Percentiles rank a stretch among this genome's conserved stretches.
phyloP scores from a whole-genome alignment of 352 stramenopile species.

The Detonula confervacea region DNA sequence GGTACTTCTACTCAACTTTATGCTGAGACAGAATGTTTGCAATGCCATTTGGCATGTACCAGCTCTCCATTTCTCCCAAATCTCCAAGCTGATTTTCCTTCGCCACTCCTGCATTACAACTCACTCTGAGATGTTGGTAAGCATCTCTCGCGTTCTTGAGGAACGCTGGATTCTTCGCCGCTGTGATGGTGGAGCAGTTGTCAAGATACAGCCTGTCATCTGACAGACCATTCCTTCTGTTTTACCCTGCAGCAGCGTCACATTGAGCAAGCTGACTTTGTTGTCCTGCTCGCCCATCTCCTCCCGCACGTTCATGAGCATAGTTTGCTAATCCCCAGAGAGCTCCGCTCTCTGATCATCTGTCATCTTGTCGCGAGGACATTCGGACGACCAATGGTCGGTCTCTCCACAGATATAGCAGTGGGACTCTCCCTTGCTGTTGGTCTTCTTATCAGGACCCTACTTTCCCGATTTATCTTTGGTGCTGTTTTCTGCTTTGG shows the following conservation, averaged over 20 bases:
- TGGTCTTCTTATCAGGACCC: neutral
- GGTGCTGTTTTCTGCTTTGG: neutral
- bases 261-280: neutral
- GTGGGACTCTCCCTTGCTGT: neutral
- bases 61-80: neutral
- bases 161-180: neutral
- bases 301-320: neutral
- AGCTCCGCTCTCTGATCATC: neutral
- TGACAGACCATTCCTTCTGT: neutral
- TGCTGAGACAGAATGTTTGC: slow-evolving; percentile 53
- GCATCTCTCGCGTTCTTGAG: neutral
- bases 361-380: neutral
- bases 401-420: neutral
- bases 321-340: neutral
- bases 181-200: slow-evolving; percentile 2
- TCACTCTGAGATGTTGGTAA: neutral
- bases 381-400: neutral
- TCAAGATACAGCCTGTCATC: slow-evolving; percentile 3
- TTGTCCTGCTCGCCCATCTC: neutral
- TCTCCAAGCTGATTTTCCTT: neutral
- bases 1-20: slow-evolving; percentile 15
- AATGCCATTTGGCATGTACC: slow-evolving; percentile 38
- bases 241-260: neutral
- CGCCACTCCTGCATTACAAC: neutral
- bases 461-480: neutral